A percentile compares a stretch with the other conserved stretches of the same genome.
Conservation (phyloP, 2,329 filamentous ascomycete genomes). For the Chaetomium sp. region DNA sequence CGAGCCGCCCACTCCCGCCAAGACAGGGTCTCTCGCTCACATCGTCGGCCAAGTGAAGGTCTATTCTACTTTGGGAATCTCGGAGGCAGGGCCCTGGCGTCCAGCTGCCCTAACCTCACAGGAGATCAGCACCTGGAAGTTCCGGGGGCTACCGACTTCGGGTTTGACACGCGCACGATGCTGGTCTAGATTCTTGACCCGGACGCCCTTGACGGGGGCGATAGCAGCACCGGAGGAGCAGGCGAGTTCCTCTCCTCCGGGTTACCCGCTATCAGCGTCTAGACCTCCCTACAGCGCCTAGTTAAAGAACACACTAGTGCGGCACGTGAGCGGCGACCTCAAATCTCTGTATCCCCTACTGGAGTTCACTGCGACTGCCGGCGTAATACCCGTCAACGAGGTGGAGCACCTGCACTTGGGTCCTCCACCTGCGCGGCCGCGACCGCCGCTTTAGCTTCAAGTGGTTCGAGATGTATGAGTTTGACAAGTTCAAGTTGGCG, state of each 20-base stretch:
- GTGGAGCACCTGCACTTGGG: background rate
- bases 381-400: background rate
- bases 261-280: background rate
- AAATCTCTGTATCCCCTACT: background rate
- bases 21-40: background rate
- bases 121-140: background rate
- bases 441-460: constrained; percentile 4
- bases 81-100: background rate
- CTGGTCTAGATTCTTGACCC: background rate
- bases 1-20: background rate
- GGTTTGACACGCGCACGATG: constrained; percentile 3
- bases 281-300: constrained; percentile 1
- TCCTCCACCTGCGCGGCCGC: constrained; percentile 1
- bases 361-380: background rate
- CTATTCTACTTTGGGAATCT: background rate
- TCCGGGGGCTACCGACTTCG: background rate
- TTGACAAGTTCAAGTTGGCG: background rate
- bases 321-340: background rate
- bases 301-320: background rate
- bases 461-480: background rate
- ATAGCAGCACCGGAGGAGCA: background rate
- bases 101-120: background rate
- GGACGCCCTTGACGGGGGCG: background rate
- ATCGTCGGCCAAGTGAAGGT: background rate
- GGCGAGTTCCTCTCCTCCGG: background rate